Base-by-base conservation (phyloP, 2,329 filamentous ascomycete species). In the Penicillium sp. region DNA sequence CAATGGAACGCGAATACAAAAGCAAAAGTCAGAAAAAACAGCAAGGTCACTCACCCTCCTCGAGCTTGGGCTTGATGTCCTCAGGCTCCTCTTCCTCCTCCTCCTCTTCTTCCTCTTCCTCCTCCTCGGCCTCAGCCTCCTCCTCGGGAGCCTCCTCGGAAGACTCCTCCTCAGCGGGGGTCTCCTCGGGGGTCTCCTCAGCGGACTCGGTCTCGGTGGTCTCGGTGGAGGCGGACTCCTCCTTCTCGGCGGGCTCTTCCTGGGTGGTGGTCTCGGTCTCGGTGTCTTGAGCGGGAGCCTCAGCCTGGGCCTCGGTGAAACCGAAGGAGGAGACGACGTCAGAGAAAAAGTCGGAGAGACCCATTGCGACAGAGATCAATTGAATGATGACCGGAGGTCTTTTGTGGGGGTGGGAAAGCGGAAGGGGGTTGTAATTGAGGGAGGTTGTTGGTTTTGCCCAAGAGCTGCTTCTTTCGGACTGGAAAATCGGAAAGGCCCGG, bases 51-150 rank as follows among this genome's bases (percentile, higher is more conserved):
- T 84, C 79, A 97, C 94, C 92, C 86, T 96, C 91, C 80, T 96
- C 90, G 62, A 97, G 80, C 77, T 86, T 85, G 62, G 93, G 90
- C 85, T 96, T 95, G 69, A 89, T 87, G 76, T 97, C 93, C 68
- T 89, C 87, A 62, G 85, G 81, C 81, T 94, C 90, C 64, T 92
- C 89, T 61, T 25, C 25, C 6, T 91, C 88, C 61, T 93, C 89
- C 90, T 41, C 38, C 6, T 94, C 90, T 59, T 93, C 90, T 21
- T 91, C 88, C 37, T 89, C 88, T 43, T 89, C 88, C 27, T 87
- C 89, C 43, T 87, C 85, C 19, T 83, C 82, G 23, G 81, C 82
- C 41, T 78, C 80, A 9, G 78, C 82, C 41, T 78, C 79, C 43
- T 78, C 47, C 81, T 84, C 82, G 21, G 78, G 78, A 45, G 79